Percentiles rank a stretch among this genome's conserved stretches.
Conservation (phyloP, 2,329 filamentous ascomycete species). For the Gaeumannomyces tritici region DNA sequence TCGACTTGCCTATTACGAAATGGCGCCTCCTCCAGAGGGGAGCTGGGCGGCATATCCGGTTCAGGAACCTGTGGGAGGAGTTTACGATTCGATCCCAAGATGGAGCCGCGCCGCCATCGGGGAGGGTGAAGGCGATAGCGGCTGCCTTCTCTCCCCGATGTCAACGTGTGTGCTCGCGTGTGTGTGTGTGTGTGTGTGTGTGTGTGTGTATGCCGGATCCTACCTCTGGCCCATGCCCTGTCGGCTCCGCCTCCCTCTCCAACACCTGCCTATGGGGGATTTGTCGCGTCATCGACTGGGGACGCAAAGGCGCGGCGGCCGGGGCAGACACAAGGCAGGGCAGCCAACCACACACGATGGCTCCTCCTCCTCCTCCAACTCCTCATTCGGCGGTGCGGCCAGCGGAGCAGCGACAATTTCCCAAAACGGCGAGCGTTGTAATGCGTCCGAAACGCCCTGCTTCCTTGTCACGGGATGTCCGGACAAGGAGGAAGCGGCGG, state of each 20-base stretch:
- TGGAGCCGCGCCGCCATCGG: not conserved
- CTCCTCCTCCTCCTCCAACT: not conserved
- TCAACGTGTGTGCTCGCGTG: too few species aligned
- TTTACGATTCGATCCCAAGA: not conserved
- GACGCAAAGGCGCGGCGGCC: not conserved
- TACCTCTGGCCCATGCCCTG: not conserved
- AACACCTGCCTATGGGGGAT: not conserved
- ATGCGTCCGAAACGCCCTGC: slow-evolving; percentile 24
- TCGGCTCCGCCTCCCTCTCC: not conserved
- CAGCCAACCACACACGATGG: slow-evolving; percentile 16
- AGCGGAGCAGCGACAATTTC: slow-evolving; percentile 29
- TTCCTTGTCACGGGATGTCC: slow-evolving; percentile 18
- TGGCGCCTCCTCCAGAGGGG: not conserved
- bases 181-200: too few species aligned
- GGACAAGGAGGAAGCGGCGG: slow-evolving; percentile 7
- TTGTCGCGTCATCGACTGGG: slow-evolving; percentile 16
- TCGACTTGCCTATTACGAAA: not conserved
- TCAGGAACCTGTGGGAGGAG: not conserved
- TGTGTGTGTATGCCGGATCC: too few species aligned
- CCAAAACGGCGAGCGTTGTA: slow-evolving; percentile 30
- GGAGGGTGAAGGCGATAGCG: too few species aligned
- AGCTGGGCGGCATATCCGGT: too few species aligned
- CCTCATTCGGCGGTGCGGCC: slow-evolving; percentile 19
- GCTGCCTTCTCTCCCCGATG: too few species aligned
- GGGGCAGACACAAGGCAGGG: slow-evolving; percentile 20